Evolutionary conservation across 2,329 filamentous ascomycete species (phyloP).

Genomic region (Pseudogymnoascus sp.): DNA sequence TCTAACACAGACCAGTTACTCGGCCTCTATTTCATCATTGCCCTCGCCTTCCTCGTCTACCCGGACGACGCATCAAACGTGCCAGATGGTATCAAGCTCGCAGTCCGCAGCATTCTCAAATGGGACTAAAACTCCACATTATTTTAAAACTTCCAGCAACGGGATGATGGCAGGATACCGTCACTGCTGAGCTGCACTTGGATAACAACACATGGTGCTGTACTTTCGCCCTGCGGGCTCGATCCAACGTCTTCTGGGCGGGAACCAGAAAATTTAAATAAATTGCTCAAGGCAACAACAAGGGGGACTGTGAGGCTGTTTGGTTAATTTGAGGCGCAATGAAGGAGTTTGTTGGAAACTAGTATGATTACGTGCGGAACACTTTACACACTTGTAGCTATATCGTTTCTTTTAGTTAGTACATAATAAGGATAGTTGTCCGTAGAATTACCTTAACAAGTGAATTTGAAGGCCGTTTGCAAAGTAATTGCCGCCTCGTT

Average conservation of each 20-base stretch:
- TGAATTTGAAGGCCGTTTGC: neutral
- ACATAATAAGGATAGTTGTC: neutral
- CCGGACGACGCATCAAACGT: conserved; percentile 39
- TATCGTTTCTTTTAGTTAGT: neutral
- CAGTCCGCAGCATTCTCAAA: neutral
- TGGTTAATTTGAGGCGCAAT: neutral
- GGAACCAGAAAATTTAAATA: neutral
- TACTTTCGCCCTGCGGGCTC: neutral
- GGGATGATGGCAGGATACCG: neutral
- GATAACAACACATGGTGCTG: neutral
- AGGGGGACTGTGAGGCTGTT: neutral
- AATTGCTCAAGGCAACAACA: neutral
- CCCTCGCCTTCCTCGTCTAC: conserved; percentile 53
- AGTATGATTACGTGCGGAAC: neutral
- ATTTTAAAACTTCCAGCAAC: neutral
- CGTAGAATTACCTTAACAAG: neutral
- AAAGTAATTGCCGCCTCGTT: neutral
- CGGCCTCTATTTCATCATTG: conserved; percentile 49
- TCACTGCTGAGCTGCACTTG: neutral
- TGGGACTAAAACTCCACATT: neutral
- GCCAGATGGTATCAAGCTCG: neutral
- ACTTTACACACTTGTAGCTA: neutral
- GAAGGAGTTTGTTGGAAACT: neutral
- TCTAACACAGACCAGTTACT: conserved; percentile 17
- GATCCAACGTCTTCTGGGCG: neutral